A percentile compares a stretch with the other conserved stretches of the same genome.
Evolutionary conservation across 2,329 filamentous ascomycete genomes (phyloP).

Genomic region (Rugonectria rugulosa): DNA sequence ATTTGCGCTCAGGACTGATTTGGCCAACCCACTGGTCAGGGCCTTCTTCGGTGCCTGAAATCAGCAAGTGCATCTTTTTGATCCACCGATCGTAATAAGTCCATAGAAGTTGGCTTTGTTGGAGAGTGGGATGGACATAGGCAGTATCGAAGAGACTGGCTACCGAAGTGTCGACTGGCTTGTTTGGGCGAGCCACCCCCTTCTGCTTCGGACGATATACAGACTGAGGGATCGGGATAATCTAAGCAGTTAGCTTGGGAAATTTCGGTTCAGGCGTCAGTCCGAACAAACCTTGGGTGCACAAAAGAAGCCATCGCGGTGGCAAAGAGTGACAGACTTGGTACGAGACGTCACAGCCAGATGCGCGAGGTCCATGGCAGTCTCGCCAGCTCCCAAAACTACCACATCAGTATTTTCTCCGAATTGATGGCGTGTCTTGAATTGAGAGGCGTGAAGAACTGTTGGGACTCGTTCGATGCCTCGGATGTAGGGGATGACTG

Average conservation of each 20-base stretch:
- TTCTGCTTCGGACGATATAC: constrained; percentile 12
- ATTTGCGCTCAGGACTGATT: constrained; percentile 47
- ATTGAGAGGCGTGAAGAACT: constrained; percentile 52
- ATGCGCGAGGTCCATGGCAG: constrained; percentile 54
- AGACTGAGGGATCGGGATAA: constrained; percentile 36
- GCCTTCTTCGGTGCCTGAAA: constrained; percentile 54
- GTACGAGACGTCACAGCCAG: constrained; percentile 53
- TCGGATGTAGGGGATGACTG: constrained; percentile 47
- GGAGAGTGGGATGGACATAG: constrained; percentile 56
- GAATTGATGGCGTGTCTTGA: constrained; percentile 53
- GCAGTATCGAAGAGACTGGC: constrained; percentile 60
- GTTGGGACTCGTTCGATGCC: constrained; percentile 47
- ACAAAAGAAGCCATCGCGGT: constrained; percentile 55
- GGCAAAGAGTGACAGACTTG: constrained; percentile 52
- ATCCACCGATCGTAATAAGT: constrained; percentile 55
- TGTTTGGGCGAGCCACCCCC: constrained; percentile 41
- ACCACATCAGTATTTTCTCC: constrained; percentile 49
- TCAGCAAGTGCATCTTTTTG: constrained; percentile 50
- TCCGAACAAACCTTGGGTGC: constrained; percentile 52
- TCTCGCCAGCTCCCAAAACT: constrained; percentile 55
- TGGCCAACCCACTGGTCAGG: constrained; percentile 58
- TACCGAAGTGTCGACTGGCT: constrained; percentile 55
- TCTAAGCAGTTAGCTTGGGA: constrained; percentile 20
- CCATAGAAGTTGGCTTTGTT: constrained; percentile 53
- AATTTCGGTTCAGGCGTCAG: constrained; percentile 13